phyloP scores from a whole-genome alignment of 1,284 basidiomycete species.

The Inonotus obliquus region DNA sequence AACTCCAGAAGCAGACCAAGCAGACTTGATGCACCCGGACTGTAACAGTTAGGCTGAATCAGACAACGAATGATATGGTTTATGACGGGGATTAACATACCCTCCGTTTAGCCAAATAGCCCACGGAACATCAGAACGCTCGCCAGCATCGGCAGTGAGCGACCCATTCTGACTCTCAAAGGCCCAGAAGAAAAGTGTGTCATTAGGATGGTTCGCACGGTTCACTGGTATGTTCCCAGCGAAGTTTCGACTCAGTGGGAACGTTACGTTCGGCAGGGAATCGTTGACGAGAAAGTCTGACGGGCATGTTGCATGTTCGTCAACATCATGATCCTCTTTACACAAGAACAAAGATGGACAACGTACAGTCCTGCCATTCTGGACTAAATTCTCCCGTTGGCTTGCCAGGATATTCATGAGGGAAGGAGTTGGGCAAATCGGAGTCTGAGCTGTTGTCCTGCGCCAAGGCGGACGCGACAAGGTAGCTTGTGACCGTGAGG shows the following conservation, averaged over 20 bases:
- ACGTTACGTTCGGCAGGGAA: constrained; percentile 60
- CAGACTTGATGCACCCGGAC: constrained; percentile 68
- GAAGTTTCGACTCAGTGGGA: constrained; percentile 48
- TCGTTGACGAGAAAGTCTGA: constrained; percentile 46
- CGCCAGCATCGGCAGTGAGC: constrained; percentile 37
- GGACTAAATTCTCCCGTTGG: constrained; percentile 24
- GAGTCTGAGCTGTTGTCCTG: constrained; percentile 5
- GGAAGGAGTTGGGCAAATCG: constrained; percentile 22
- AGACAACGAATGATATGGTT: background rate
- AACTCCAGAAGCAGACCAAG: constrained; percentile 65
- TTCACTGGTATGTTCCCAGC: constrained; percentile 67
- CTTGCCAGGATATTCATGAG: constrained; percentile 22
- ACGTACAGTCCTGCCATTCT: constrained; percentile 30
- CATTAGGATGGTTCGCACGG: constrained; percentile 60
- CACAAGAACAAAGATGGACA: background rate
- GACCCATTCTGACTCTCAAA: constrained; percentile 60
- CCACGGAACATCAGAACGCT: constrained; percentile 51
- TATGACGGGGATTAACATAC: constrained; percentile 30
- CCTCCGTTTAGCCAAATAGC: constrained; percentile 74
- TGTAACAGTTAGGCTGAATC: constrained; percentile 37
- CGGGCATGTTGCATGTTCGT: constrained; percentile 35
- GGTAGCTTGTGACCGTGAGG: background rate
- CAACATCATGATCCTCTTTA: constrained; percentile 17
- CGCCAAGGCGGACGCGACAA: constrained; percentile 4
- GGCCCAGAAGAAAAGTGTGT: constrained; percentile 71